Evolutionary conservation across 148 eudicot species (phyloP).

Genomic region (Heliamphora exappendiculata): DNA sequence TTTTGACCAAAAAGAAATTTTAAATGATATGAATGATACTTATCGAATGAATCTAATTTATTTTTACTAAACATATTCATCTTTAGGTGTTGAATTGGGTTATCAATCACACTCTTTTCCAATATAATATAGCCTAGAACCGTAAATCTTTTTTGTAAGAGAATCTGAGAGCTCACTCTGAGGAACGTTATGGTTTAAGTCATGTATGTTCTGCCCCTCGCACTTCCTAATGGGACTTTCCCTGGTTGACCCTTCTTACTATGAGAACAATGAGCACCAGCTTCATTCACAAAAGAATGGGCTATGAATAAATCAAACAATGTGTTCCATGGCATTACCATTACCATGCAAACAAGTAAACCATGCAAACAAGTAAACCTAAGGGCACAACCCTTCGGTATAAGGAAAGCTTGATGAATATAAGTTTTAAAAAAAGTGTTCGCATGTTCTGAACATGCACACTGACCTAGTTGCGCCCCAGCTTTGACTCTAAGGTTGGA

Average conservation of each 20-base stretch:
- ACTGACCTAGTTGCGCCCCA: neutral
- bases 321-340: neutral
- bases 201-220: neutral
- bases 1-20: no score
- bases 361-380: neutral
- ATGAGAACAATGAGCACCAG: no score
- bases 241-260: no score
- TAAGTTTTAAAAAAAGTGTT: neutral
- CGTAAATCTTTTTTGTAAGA: neutral
- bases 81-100: no score
- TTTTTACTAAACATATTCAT: no score
- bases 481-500: neutral
- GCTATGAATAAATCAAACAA: neutral
- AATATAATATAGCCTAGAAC: neutral
- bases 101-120: no score
- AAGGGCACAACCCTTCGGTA: neutral
- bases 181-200: neutral
- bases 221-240: no score
- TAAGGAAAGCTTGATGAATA: neutral
- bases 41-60: no score
- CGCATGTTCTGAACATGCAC: neutral
- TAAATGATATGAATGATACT: no score
- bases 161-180: neutral
- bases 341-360: neutral
- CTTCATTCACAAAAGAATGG: no score